Evolutionary conservation across 345 rosid species (phyloP), one percentile per base, ranked within the genome.

Genomic region (Brassica incana): DNA sequence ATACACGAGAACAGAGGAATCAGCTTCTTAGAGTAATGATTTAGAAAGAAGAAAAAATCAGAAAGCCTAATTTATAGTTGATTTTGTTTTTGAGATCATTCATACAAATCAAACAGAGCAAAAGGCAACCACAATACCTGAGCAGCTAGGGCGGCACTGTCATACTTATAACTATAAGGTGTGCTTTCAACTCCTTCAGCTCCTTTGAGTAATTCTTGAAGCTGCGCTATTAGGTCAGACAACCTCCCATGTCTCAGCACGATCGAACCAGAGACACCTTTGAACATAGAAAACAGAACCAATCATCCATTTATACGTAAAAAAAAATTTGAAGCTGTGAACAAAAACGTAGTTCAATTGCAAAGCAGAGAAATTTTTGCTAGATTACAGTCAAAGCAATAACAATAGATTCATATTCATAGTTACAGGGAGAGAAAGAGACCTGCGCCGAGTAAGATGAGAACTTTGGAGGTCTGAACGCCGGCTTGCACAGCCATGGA

Each of bases 381-480:
- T 20, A 68, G 74, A 45, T 48, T 61, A 68, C n/a, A 74, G 70
- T 79, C 59, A 33, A 43, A 59, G 63, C 73, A 65, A 70, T 30
- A 79, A 33, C 36, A 65, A 65, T 58, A 27, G 70, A 62, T 38
- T 14, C 16, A 38, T 52, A 25, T 45, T 14, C 77, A 73, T 60
- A 66, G 68, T 54, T 36, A 67, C 8, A 54, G 70, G 20, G 67
- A 11, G 68, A 38, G 66, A 71, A 35, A 67, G 71, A 60, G 50
- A 92, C 98, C 97, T 84, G 97, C 98, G 32, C 98, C 95, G 67
- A 90, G 85, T 56, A 94, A 87, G 73, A 94, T 80, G 61, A 94
- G 86, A 45, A 94, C 97, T 75, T 92, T 91, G 79, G 97, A 88
- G 84, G 91, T 84, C 76, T 88, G 87, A 81, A 89, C 92, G 2